Base-by-base conservation (phyloP, 2,329 filamentous ascomycete species). In the Sclerotinia minor region DNA sequence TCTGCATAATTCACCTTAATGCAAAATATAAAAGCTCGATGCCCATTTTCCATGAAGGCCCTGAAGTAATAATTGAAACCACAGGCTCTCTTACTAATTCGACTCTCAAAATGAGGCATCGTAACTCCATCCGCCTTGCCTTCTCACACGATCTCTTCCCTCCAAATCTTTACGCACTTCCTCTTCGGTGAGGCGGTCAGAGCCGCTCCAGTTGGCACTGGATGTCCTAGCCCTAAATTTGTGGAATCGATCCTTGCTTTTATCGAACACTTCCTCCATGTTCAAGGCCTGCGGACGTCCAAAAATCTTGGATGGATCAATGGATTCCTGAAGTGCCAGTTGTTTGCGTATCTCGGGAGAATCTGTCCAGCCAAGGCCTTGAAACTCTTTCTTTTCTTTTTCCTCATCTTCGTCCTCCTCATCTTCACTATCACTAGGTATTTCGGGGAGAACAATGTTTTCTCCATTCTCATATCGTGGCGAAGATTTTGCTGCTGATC, bases 201-300 rank as follows among this genome's bases (percentile, higher is more conserved):
- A 83, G 66, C 92, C 86, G 75, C 86, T 89, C 95, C 95, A 99
- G 80, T 97, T 96, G 47, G 96, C 96, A 79, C 92, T 97, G 73
- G 92, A 96, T 6, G 94, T 97, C 67, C 95, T 86, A 64, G 92
- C 89, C 24, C 96, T 87, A 83, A 97, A 98, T 76, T 92, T 92
- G 82, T 92, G 91, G 78, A 91, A 88, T 71, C 90, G 83, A 67
- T 94, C 92, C 78, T 93, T 93, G 79, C 91, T 94, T 78, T 93
- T 92, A 79, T 85, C 90, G 80, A 99, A 99, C 44, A 97, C 93
- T 77, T 98, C 94, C 75, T 99, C 96, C 89, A 99, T 95, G 75
- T 92, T 92, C 72, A 99, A 83, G 17, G 93, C 92, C 15, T 86
- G 89, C 32, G 96, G 92, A 0, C 92, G 91, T 0, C 95, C 95